phyloP scores from a whole-genome alignment of 2,329 filamentous ascomycete genomes.

The Graphilbum fragrans region DNA sequence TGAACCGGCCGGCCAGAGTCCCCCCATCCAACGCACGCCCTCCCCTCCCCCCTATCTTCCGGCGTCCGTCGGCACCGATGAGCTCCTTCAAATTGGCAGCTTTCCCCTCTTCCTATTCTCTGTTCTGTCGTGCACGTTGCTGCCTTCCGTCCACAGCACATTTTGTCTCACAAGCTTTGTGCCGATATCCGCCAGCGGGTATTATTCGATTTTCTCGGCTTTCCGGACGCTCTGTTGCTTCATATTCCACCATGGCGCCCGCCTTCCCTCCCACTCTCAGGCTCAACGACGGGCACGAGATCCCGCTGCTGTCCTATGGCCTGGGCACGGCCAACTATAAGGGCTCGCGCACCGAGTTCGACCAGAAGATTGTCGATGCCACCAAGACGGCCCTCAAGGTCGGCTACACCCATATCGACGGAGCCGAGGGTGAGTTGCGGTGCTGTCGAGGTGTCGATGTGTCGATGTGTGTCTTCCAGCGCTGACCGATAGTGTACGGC shows the following conservation, averaged over 20 bases:
- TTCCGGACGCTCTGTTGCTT: not conserved
- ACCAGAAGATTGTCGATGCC: slow-evolving; percentile 36
- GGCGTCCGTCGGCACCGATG: too few species aligned
- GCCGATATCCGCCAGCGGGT: not conserved
- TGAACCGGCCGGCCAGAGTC: too few species aligned
- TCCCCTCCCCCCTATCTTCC: too few species aligned
- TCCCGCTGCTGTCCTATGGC: slow-evolving; percentile 64
- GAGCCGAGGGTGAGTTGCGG: slow-evolving; percentile 48
- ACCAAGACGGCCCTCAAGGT: slow-evolving; percentile 52
- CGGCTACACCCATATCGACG: slow-evolving; percentile 64
- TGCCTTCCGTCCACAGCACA: too few species aligned
- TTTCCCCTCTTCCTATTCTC: too few species aligned
- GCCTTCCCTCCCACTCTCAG: slow-evolving; percentile 49
- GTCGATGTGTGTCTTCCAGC: not conserved
- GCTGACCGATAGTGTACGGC: slow-evolving; percentile 34
- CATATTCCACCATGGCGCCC: slow-evolving; percentile 3
- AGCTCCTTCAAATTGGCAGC: too few species aligned
- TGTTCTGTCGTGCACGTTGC: too few species aligned
- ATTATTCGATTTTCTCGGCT: not conserved
- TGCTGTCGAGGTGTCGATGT: not conserved
- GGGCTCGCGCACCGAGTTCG: slow-evolving; percentile 35
- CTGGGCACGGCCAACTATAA: slow-evolving; percentile 58
- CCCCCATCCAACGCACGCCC: too few species aligned
- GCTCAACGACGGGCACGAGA: slow-evolving; percentile 61
- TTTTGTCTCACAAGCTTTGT: too few species aligned